Percentiles rank a stretch among this genome's conserved stretches.
Evolutionary conservation across 805 yeast species (phyloP).

Genomic region (Yamadazyma endophytica): DNA sequence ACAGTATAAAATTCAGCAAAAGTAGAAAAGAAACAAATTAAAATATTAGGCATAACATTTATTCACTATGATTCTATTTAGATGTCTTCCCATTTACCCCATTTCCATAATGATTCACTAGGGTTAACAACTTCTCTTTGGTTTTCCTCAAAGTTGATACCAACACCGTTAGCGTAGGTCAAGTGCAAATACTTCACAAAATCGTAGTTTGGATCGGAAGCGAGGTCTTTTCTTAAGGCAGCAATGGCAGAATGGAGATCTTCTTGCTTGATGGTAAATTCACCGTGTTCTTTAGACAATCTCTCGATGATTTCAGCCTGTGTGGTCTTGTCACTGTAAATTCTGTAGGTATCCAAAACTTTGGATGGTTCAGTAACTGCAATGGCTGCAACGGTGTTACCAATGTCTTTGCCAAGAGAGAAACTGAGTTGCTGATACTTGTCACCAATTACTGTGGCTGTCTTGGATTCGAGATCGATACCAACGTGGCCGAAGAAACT

Average conservation of each 20-base stretch:
- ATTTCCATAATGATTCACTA: conserved; percentile 8
- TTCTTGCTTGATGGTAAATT: neutral
- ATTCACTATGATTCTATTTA: neutral
- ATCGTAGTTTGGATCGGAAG: neutral
- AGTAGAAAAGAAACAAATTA: neutral
- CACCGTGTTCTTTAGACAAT: neutral
- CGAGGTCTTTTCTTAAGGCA: neutral
- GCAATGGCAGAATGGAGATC: no score
- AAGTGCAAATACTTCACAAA: conserved; percentile 1
- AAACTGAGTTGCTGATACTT: conserved; percentile 28
- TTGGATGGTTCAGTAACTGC: conserved; percentile 31
- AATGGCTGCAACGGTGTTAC: conserved; percentile 37
- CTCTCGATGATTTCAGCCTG: conserved; percentile 13
- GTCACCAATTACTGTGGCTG: conserved; percentile 37
- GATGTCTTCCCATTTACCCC: no score
- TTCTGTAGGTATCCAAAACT: conserved; percentile 42
- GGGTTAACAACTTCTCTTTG: conserved; percentile 7
- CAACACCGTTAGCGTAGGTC: conserved; percentile 2
- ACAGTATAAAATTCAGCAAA: neutral
- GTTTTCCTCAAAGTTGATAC: neutral
- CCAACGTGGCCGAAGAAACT: conserved; percentile 34
- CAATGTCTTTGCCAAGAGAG: conserved; percentile 39
- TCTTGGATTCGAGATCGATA: conserved; percentile 27
- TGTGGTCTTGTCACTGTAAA: conserved; percentile 39
- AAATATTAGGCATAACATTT: neutral